These are phyloP conservation scores for Pochonia chlamydosporia DNA, from an alignment of 2,329 filamentous ascomycete species.

Conservation along the genomic window DNA sequence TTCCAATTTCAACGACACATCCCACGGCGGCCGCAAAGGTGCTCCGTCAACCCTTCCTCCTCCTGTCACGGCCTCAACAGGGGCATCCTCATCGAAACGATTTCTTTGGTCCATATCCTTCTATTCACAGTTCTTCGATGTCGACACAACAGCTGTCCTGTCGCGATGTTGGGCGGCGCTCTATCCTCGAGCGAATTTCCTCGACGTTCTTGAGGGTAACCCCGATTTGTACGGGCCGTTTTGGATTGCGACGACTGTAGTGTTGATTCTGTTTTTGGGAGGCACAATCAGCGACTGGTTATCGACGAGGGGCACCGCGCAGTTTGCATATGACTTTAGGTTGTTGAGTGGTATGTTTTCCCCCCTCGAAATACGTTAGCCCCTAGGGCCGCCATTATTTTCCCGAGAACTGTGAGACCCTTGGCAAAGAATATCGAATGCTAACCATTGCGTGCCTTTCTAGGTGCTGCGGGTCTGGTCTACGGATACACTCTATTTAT, in stretches of 20 bases:
- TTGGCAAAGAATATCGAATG: no score
- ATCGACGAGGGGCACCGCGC: constrained; percentile 57
- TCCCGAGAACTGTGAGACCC: no score
- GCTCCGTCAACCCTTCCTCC: constrained; percentile 48
- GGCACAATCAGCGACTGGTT: constrained; percentile 94
- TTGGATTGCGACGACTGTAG: constrained; percentile 97
- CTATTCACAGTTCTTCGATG: constrained; percentile 98
- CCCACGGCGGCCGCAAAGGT: constrained; percentile 43
- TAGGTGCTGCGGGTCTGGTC: constrained; percentile 80
- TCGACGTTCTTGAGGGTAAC: constrained; percentile 95
- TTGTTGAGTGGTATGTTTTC: constrained; percentile 66
- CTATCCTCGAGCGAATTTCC: constrained; percentile 87
- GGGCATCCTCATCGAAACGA: constrained; percentile 59
- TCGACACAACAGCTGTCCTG: constrained; percentile 87
- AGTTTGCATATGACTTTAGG: constrained; percentile 88
- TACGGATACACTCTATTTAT: constrained; percentile 93
- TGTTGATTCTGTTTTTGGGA: constrained; percentile 90
- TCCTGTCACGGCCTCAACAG: constrained; percentile 46
- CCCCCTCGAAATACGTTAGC: no score
- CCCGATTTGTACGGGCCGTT: constrained; percentile 95
- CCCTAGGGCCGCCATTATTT: no score
- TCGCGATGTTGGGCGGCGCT: constrained; percentile 83
- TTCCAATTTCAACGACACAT: constrained; percentile 69
- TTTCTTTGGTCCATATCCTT: constrained; percentile 90
- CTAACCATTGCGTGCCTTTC: constrained; percentile 1